phyloP scores from a whole-genome alignment of 164 flowering plant species.

The Magnolia kwangsiensis region DNA sequence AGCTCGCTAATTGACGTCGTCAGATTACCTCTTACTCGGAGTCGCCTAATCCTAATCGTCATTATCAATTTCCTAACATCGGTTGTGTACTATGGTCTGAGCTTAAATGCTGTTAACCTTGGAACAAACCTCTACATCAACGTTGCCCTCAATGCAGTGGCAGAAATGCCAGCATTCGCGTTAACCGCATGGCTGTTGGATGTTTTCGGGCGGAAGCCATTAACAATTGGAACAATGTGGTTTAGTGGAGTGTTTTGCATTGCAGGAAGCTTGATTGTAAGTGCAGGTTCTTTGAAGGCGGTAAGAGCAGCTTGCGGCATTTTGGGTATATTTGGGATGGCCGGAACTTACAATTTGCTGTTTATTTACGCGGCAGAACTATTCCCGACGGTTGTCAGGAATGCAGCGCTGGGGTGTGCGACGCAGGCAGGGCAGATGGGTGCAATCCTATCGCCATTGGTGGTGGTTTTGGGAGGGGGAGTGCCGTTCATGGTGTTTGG shows the following conservation, averaged over 20 bases:
- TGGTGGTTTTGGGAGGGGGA: conserved; percentile 76
- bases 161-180: conserved; percentile 81
- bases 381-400: conserved; percentile 92
- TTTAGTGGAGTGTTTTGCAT: conserved; percentile 76
- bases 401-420: conserved; percentile 80
- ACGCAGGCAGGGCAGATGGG: conserved; percentile 89
- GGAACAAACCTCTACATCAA: conserved; percentile 71
- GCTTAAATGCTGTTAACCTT: conserved; percentile 83
- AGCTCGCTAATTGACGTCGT: conserved; percentile 62
- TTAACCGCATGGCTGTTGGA: conserved; percentile 66
- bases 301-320: conserved; percentile 65
- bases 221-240: conserved; percentile 65
- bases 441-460: conserved; percentile 82
- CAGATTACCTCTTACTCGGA: conserved; percentile 48
- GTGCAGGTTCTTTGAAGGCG: conserved; percentile 39
- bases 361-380: conserved; percentile 78
- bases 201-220: conserved; percentile 63
- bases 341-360: conserved; percentile 78
- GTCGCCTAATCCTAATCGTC: conserved; percentile 55
- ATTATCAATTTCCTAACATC: conserved; percentile 59
- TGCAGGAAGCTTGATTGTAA: conserved; percentile 37
- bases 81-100: conserved; percentile 83
- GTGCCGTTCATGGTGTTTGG: conserved; percentile 71
- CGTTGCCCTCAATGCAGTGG: conserved; percentile 69
- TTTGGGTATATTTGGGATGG: conserved; percentile 86